Evolutionary conservation across 495 filamentous ascomycete species (phyloP).

Genomic region (Penicillium tannophilum): DNA sequence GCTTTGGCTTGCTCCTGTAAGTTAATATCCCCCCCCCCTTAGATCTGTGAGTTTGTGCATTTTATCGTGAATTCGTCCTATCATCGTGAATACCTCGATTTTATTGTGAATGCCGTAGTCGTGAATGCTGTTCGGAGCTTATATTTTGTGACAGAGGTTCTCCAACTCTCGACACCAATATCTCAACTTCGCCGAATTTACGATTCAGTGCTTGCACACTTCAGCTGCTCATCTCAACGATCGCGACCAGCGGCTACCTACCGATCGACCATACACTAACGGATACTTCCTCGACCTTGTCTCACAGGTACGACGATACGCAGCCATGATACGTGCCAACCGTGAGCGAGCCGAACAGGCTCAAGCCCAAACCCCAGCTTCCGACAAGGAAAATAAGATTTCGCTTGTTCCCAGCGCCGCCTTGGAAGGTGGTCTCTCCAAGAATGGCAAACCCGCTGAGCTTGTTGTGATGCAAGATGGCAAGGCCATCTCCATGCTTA

Average conservation of each 20-base stretch:
- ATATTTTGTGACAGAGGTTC: slow-evolving; percentile 64
- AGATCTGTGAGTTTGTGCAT: background rate
- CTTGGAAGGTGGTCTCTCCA: slow-evolving; percentile 72
- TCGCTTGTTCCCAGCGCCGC: slow-evolving; percentile 53
- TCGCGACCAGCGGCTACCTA: slow-evolving; percentile 74
- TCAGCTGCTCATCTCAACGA: slow-evolving; percentile 79
- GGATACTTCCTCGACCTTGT: slow-evolving; percentile 93
- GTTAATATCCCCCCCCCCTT: slow-evolving; percentile 42
- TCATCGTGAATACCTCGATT: too few relatives aligned
- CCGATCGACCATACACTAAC: slow-evolving; percentile 86
- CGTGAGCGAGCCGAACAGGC: slow-evolving; percentile 38
- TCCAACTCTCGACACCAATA: slow-evolving; percentile 68
- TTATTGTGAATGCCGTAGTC: too few relatives aligned
- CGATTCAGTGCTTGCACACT: slow-evolving; percentile 81
- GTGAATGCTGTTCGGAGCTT: slow-evolving; percentile 33
- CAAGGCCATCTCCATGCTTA: slow-evolving; percentile 72
- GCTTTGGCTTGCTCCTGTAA: slow-evolving; percentile 84
- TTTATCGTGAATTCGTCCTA: too few relatives aligned
- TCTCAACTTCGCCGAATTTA: slow-evolving; percentile 81
- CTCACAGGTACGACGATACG: slow-evolving; percentile 79
- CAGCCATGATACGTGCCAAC: slow-evolving; percentile 57
- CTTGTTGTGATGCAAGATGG: slow-evolving; percentile 79
- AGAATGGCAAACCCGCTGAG: slow-evolving; percentile 75
- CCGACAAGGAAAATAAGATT: slow-evolving; percentile 8
- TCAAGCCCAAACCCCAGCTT: slow-evolving; percentile 10